A percentile compares a stretch with the other conserved stretches of the same genome.
phyloP scores from a whole-genome alignment of 495 filamentous ascomycete genomes.

The Sabuloglossum arenarium region DNA sequence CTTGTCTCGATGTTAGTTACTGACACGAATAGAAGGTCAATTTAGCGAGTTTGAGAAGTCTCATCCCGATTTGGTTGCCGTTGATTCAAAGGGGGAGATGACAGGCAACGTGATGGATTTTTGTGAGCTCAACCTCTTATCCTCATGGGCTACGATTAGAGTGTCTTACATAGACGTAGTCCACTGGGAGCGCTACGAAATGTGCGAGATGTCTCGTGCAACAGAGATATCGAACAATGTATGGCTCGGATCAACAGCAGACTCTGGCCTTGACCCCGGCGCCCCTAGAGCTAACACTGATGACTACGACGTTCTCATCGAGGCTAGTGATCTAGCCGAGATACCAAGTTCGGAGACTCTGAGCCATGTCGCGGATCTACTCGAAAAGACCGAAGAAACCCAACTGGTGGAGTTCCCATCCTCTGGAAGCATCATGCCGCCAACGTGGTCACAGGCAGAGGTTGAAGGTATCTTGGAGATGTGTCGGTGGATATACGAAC shows the following conservation, averaged over 20 bases:
- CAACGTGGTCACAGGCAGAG: slow-evolving; percentile 57
- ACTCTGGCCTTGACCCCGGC: slow-evolving; percentile 23
- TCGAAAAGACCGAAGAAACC: slow-evolving; percentile 25
- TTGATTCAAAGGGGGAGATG: slow-evolving; percentile 48
- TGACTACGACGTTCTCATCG: slow-evolving; percentile 57
- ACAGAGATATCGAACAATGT: slow-evolving; percentile 78
- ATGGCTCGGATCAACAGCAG: slow-evolving; percentile 77
- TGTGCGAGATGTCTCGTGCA: slow-evolving; percentile 79
- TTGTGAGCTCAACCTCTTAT: slow-evolving; percentile 25
- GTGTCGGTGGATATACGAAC: slow-evolving; percentile 71
- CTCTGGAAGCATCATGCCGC: slow-evolving; percentile 70
- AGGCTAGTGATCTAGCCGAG: slow-evolving; percentile 64
- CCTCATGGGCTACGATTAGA: not conserved
- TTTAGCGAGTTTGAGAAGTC: slow-evolving; percentile 57
- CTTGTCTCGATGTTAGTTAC: slow-evolving; percentile 7
- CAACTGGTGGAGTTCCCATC: slow-evolving; percentile 71
- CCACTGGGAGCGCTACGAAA: slow-evolving; percentile 74
- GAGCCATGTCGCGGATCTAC: slow-evolving; percentile 34
- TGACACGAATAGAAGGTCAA: slow-evolving; percentile 10
- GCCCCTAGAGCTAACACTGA: slow-evolving; percentile 13
- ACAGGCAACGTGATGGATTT: slow-evolving; percentile 80
- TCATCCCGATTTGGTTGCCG: slow-evolving; percentile 47
- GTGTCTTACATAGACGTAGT: slow-evolving; percentile 20
- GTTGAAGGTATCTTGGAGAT: slow-evolving; percentile 66
- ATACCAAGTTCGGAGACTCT: slow-evolving; percentile 34